A percentile compares a stretch with the other conserved stretches of the same genome.
Conservation (phyloP, 768 basidiomycete species). For the Calocybe indica region DNA sequence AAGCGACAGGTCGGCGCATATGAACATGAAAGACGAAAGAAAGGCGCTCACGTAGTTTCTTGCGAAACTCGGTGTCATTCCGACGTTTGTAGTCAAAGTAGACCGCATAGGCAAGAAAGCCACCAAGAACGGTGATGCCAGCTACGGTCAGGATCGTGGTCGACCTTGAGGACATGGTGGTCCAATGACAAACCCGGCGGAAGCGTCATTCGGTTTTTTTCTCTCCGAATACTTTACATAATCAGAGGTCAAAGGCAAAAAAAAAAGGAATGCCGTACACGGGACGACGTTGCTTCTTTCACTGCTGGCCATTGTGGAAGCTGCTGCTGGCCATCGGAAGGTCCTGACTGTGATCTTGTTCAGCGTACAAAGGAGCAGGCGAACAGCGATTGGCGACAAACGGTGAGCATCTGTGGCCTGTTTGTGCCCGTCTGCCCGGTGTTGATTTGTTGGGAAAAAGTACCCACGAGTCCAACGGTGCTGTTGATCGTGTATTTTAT, state of each 20-base stretch:
- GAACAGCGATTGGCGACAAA: not conserved
- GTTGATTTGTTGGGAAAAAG: slow-evolving; percentile 21
- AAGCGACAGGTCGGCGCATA: slow-evolving; percentile 9
- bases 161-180: slow-evolving; percentile 34
- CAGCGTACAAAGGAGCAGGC: slow-evolving; percentile 2
- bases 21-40: slow-evolving; percentile 8
- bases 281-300: too few species aligned
- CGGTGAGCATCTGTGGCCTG: not conserved
- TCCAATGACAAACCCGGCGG: not conserved
- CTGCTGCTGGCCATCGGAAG: too few species aligned
- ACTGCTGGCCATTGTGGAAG: too few species aligned
- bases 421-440: slow-evolving; percentile 6
- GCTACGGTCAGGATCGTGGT: slow-evolving; percentile 37
- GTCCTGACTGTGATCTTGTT: not conserved
- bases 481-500: slow-evolving; percentile 25
- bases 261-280: too few species aligned
- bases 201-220: slow-evolving; percentile 1
- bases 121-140: slow-evolving; percentile 46
- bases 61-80: slow-evolving; percentile 83
- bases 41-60: slow-evolving; percentile 66
- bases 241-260: not conserved
- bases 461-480: slow-evolving; percentile 31
- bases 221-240: not conserved
- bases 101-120: slow-evolving; percentile 73
- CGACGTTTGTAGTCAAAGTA: slow-evolving; percentile 96